Evolutionary conservation across 768 basidiomycete genomes (phyloP).

Genomic region (Mycena galopus): DNA sequence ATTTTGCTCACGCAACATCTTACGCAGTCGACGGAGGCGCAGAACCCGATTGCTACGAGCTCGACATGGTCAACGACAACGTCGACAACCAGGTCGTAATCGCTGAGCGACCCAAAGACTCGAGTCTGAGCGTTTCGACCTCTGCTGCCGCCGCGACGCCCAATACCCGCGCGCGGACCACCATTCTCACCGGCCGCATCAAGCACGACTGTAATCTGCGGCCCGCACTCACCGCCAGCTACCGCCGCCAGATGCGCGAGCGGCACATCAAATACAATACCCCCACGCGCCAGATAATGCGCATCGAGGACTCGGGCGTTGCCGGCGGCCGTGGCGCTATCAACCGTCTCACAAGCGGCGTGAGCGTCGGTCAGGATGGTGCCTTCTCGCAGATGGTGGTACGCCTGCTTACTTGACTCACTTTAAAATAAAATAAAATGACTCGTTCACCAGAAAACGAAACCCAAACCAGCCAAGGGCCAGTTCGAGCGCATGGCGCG

Average conservation of each 20-base stretch:
- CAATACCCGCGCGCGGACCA: constrained; percentile 78
- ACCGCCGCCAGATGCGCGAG: constrained; percentile 80
- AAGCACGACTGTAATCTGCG: constrained; percentile 86
- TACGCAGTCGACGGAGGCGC: constrained; percentile 47
- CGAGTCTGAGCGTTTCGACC: constrained; percentile 51
- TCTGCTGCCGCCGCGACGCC: constrained; percentile 55
- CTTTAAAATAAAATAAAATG: constrained; percentile 12
- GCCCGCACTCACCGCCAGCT: constrained; percentile 75
- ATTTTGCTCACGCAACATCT: constrained; percentile 51
- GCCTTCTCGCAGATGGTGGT: constrained; percentile 79
- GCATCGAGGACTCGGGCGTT: constrained; percentile 80
- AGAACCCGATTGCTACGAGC: constrained; percentile 82
- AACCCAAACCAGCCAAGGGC: constrained; percentile 76
- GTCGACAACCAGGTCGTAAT: constrained; percentile 91
- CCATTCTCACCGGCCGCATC: constrained; percentile 82
- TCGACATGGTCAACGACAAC: constrained; percentile 88
- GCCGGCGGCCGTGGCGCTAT: constrained; percentile 79
- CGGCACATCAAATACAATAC: constrained; percentile 76
- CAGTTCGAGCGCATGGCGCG: constrained; percentile 92
- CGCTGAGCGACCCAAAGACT: constrained; percentile 83
- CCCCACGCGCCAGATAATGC: constrained; percentile 73
- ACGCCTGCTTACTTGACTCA: constrained; percentile 47
- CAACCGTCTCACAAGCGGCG: constrained; percentile 84
- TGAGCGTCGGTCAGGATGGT: constrained; percentile 66
- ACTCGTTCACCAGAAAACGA: constrained; percentile 65